Evolutionary conservation across 345 rosid genomes (phyloP).

Genomic region (Erucastrum elatum): DNA sequence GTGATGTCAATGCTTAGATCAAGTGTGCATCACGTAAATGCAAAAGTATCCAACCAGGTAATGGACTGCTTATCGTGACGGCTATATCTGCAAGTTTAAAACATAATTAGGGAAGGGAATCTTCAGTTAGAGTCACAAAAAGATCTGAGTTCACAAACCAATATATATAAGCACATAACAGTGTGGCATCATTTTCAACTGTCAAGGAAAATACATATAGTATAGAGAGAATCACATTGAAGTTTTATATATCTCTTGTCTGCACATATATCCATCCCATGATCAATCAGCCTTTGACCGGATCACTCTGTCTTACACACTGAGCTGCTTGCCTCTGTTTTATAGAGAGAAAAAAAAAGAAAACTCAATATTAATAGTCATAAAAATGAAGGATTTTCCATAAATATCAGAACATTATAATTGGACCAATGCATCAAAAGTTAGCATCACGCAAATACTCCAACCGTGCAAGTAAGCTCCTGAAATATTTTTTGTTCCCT

Average conservation of each 20-base stretch:
- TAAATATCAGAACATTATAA: too few relatives aligned
- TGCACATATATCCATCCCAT: slow-evolving; percentile 99
- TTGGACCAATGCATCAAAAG: too few relatives aligned
- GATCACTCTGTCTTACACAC: slow-evolving; percentile 92
- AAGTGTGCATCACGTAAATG: slow-evolving; percentile 82
- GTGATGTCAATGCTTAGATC: slow-evolving; percentile 98
- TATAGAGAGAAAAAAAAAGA: background rate
- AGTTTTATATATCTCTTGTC: slow-evolving; percentile 64
- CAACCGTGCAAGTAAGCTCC: too few relatives aligned
- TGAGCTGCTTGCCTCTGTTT: slow-evolving; percentile 98
- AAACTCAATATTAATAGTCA: too few relatives aligned
- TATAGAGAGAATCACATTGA: slow-evolving; percentile 7
- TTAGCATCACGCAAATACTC: too few relatives aligned
- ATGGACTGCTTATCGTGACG: slow-evolving; percentile 25
- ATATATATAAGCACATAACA: background rate
- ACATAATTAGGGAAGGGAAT: background rate
- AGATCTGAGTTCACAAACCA: background rate
- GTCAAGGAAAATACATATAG: background rate
- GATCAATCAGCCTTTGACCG: slow-evolving; percentile 96
- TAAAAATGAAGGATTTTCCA: too few relatives aligned
- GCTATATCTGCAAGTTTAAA: slow-evolving; percentile 65
- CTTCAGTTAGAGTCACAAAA: background rate
- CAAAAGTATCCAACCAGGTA: slow-evolving; percentile 93
- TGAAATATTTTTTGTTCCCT: too few relatives aligned
- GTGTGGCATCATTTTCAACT: background rate